A percentile compares a stretch with the other conserved stretches of the same genome.
phyloP scores from a whole-genome alignment of 495 filamentous ascomycete species.

The Neurospora tetrasperma region DNA sequence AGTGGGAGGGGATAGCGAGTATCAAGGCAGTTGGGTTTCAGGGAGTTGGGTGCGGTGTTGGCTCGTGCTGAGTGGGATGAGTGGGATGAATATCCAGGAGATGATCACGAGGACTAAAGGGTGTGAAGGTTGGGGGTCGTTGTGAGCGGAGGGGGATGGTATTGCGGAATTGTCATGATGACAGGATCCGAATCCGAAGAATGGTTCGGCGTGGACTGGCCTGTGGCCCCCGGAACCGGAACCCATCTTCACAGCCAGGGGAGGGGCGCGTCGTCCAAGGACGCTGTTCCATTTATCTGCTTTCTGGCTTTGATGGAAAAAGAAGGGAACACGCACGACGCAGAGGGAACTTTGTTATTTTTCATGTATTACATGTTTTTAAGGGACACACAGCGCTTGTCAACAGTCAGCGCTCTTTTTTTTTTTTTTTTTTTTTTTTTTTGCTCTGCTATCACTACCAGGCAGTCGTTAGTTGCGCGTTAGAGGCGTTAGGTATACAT shows the following conservation, averaged over 20 bases:
- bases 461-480: neutral
- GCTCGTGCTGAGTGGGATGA: too few species aligned
- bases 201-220: too few species aligned
- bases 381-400: neutral
- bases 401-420: neutral
- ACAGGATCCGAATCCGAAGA: too few species aligned
- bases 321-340: neutral
- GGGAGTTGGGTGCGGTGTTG: too few species aligned
- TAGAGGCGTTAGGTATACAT: neutral
- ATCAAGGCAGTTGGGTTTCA: too few species aligned
- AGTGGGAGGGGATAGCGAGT: too few species aligned
- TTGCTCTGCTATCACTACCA: neutral
- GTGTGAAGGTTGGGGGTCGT: too few species aligned
- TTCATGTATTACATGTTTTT: neutral
- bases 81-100: too few species aligned
- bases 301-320: neutral
- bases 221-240: neutral
- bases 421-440: too few species aligned
- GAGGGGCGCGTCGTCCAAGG: neutral
- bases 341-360: neutral
- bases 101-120: too few species aligned
- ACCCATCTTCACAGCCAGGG: neutral
- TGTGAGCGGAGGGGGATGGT: too few species aligned
- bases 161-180: too few species aligned
- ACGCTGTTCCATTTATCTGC: neutral